A percentile compares a stretch with the other conserved stretches of the same genome.
These are phyloP conservation scores for Helianthus annuus DNA, from an alignment of 129 eudicot species.

Conservation along the genomic window DNA sequence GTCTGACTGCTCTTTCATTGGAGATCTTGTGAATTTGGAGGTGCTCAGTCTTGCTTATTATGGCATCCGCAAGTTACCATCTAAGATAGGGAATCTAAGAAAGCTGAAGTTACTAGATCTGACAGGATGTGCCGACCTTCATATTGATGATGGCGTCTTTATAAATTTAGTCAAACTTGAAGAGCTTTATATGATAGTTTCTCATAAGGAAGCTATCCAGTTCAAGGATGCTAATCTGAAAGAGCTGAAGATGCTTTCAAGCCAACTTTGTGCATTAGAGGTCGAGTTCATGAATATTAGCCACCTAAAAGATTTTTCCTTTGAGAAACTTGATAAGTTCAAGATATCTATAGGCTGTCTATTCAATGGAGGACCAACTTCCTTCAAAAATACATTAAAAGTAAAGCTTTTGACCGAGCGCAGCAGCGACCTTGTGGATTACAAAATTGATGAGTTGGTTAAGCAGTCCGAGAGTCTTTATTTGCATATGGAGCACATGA, in stretches of 20 bases:
- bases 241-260: background rate
- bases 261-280: slow-evolving; percentile 6
- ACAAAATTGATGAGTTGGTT: slow-evolving; percentile 9
- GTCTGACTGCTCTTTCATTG: background rate
- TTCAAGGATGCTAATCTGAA: background rate
- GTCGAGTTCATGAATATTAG: background rate
- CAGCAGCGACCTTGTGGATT: background rate
- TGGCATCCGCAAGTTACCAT: background rate
- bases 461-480: background rate
- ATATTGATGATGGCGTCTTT: slow-evolving; percentile 18
- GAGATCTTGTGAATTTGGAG: slow-evolving; percentile 9
- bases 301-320: no score
- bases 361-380: no score
- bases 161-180: background rate
- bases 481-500: background rate
- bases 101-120: slow-evolving; percentile 13
- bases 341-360: no score
- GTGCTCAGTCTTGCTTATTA: slow-evolving; percentile 13
- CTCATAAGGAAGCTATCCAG: background rate
- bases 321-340: no score
- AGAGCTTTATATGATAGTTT: slow-evolving; percentile 10
- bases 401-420: background rate
- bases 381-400: background rate
- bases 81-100: background rate
- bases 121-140: slow-evolving; percentile 5